A percentile compares a stretch with the other conserved stretches of the same genome.
These are phyloP conservation scores for Venturia pyrina DNA, from an alignment of 2,329 filamentous ascomycete species.

Conservation along the genomic window DNA sequence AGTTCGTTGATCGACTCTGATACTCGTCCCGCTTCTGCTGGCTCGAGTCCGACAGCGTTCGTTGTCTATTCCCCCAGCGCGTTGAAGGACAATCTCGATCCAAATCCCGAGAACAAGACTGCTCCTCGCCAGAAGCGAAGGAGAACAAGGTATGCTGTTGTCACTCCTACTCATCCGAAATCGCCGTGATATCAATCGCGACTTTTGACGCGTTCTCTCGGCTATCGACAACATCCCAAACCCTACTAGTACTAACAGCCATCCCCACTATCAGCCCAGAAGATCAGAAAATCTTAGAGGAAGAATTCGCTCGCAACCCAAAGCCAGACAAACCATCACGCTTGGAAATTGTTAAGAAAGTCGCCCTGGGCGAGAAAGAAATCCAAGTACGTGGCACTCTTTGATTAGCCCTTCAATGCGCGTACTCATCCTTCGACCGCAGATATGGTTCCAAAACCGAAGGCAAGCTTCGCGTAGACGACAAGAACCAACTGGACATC, in stretches of 20 bases:
- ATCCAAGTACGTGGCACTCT: constrained; percentile 65
- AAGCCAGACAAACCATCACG: constrained; percentile 89
- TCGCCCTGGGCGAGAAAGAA: constrained; percentile 88
- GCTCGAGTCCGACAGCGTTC: constrained; percentile 32
- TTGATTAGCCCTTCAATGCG: constrained; percentile 10
- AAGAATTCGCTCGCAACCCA: constrained; percentile 72
- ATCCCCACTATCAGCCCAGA: constrained; percentile 50
- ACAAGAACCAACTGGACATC: constrained; percentile 50
- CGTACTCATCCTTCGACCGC: constrained; percentile 9
- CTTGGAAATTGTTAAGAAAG: constrained; percentile 71
- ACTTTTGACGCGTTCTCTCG: constrained; percentile 8
- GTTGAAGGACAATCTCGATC: constrained; percentile 44
- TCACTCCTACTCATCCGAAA: constrained; percentile 9
- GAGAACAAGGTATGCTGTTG: constrained; percentile 45
- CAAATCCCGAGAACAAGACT: constrained; percentile 49
- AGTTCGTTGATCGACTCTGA: background rate
- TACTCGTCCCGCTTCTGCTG: constrained; percentile 4
- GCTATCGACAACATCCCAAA: background rate
- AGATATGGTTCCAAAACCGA: constrained; percentile 98
- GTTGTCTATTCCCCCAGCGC: constrained; percentile 50
- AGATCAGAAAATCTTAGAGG: constrained; percentile 81
- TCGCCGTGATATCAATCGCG: background rate
- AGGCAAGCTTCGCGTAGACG: constrained; percentile 87
- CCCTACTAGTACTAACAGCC: background rate
- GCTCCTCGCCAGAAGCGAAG: constrained; percentile 51